Base-by-base conservation (phyloP, 345 rosid species). In the Gossypium herbaceum region DNA sequence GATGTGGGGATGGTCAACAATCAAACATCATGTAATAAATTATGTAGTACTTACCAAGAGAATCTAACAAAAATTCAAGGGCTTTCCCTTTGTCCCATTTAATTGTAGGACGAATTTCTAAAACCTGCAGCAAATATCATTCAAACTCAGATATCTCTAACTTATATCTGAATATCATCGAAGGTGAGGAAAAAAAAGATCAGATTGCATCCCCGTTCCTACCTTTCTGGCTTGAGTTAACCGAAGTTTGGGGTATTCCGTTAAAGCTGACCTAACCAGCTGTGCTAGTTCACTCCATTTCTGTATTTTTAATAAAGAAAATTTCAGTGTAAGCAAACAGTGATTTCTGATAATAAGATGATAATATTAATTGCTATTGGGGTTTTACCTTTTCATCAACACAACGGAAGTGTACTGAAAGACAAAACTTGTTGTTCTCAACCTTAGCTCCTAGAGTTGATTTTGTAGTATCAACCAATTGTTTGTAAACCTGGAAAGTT, bases 71-170 rank as follows among this genome's bases (percentile, higher is more conserved):
- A 85, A 93, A 95, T 73, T 91, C 98, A 70, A 95, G 94, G 66
- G 99, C 98, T 79, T 89, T 91, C 56, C 99, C 97, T 81, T 95
- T 93, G 84, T 95, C 92, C 99, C 98, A 95, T 78, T 95, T 85
- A 70, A 93, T 95, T 17, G 79, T 84, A 9, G 99, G 98, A 20
- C 99, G 93, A 66, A 95, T 89, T 84, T 93, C 99, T 3, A 95
- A 73, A 17, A 95, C 98, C 98, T 94, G 55, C 20, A 76, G 51
- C 9, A 72, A 54, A 75, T 64, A 73, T 2, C 4, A 55, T 39
- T 58, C 22, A 52, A 22, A 78, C 63, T 77, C 44, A 79, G 72
- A 73, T 41, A 25, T 54, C 7, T 56, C 45, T 41, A 48, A 39
- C 54, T 61, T n/a, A 61, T 13, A 56, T 9, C 24, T 13, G 68